Base-by-base conservation (phyloP, 495 filamentous ascomycete genomes). In the Letharia lupina region DNA sequence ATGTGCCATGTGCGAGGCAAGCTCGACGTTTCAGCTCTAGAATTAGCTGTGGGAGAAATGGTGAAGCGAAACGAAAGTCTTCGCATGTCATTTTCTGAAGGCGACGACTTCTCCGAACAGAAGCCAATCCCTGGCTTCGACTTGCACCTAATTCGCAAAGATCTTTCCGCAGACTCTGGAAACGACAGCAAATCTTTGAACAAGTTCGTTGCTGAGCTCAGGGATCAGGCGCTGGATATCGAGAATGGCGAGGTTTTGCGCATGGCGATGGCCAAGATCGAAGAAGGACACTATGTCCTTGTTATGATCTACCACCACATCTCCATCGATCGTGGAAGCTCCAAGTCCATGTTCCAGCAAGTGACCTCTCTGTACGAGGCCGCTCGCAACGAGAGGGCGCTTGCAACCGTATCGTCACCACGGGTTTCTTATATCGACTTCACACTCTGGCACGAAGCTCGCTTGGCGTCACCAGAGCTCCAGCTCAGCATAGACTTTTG, bases 241-340 rank as follows among this genome's bases (percentile, higher is more conserved):
- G 74, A 75, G 48, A 65, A 67, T 11, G 74, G 74, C 28, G 71
- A 75, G 57, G 64, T 69, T 18, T 64, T 72, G 60, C 58, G 71
- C 31, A 67, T 70, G 48, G 59, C 65, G 31, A 37, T 63, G 41
- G 16, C 72, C 60, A 52, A 77, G 60, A 37, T 75, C 63, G 42
- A 71, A 39, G 39, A 72, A 59, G 59, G 70, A 65, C 11, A 76
- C 45, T 52, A 72, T 70, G 40, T 76, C 60, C 68, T 76, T 67
- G 63, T 79, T 71, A 60, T 75, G 69, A 39, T 73, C 45, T 69
- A 75, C 71, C 52, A 78, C 42, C 48, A 77, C 63, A 67, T 70
- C 64, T 48, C 63, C 20, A 71, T 74, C 52, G 74, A 75, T 57
- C 54, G 70, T 35, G 73, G 70, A 59, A 71, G 69, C 45, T 68